Evolutionary conservation across 148 eudicot species (phyloP), one percentile per base, ranked within the genome.

Genomic region (Polygonum aviculare): DNA sequence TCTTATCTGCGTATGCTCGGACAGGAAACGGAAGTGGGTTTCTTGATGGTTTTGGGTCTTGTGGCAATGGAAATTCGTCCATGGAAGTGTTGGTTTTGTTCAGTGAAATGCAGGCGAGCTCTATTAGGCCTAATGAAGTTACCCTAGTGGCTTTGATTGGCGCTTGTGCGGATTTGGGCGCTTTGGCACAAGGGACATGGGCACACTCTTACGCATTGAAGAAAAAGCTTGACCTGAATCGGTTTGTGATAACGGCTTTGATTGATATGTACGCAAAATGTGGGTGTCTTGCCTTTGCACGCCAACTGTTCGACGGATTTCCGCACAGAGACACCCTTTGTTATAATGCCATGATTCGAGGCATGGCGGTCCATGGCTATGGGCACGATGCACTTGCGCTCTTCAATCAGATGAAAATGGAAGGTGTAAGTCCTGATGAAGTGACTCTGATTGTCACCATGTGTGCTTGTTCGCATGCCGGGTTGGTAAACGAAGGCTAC

Each of bases 101-200:
- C 81, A 62, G 79, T 35, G 77, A 77, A 48, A 80, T 80, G 79
- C 82, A 77, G 15, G 51, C 35, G 26, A 57, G 63, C 8, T 74
- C 22, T 8, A 51, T 80, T 39, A 77, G 47, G 77, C 83, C 87
- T 12, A 84, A 76, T 75, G 89, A 86, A 76, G 79, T 86, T 55
- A 83, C 83, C 35, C 75, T 86, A 3, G 89, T 86, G 77, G 83
- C 85, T 16, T 54, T 86, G 40, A 74, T 84, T 65, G 78, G 77
- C 78, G 89, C 89, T 55, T 86, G 89, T 84, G 85, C 86, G 41
- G 76, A 80, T 74, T 74, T 84, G 69, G 85, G 83, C 50, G 87
- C 89, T 63, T 78, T 86, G 69, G 75, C 79, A 76, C 85, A 81
- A 77, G 89, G 89, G 36, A 57, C 62, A 16, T 86, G 89, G 89